Base-by-base conservation (phyloP, 2,329 filamentous ascomycete species). In the Escovopsis weberi region DNA sequence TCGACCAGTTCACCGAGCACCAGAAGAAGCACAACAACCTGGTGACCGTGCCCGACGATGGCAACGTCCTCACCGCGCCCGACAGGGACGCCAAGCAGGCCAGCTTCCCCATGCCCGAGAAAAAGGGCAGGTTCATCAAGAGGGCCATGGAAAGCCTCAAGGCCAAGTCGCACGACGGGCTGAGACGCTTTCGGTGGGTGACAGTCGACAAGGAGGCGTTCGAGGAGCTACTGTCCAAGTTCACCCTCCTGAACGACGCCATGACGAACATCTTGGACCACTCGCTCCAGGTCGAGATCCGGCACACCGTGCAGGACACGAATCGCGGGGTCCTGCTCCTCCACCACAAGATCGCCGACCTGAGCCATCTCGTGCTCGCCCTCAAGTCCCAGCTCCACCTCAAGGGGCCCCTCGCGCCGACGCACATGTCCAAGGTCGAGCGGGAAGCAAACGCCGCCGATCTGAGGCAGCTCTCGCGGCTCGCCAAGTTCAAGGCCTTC, bases 401-500 rank as follows among this genome's bases (percentile, higher is more conserved):
- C 6, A 48, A 48, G 12, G 49, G 48, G 4, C 36, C 47, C 2
- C 40, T 44, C 18, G 48, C 52, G 3, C 30, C 9, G 32, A 57
- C 58, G 5, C 54, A 55, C 12, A 55, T 61, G 51, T 59, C 61
- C 2, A 55, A 53, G 19, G 43, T 52, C 1, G 60, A 64, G 43
- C 55, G 59, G 35, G 58, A 59, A 15, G 60, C 59, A 37, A 64
- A 67, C 35, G 59, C 60, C 12, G 59, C 63, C 19, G 61, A 59
- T 1, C 53, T 69, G 6, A 56, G 59, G 39, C 59, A 66, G 26
- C 51, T 70, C 2, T 57, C 64, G 2, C 62, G 64, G 43, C 51
- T 70, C 7, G 67, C 67, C 50, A 68, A 66, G 47, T 70, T 70
- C 58, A 70, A 70, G 47, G 67, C 68, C 2, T 70, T 70, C 49